Evolutionary conservation across 257 asterid species (phyloP).

Genomic region (Plantago major): DNA sequence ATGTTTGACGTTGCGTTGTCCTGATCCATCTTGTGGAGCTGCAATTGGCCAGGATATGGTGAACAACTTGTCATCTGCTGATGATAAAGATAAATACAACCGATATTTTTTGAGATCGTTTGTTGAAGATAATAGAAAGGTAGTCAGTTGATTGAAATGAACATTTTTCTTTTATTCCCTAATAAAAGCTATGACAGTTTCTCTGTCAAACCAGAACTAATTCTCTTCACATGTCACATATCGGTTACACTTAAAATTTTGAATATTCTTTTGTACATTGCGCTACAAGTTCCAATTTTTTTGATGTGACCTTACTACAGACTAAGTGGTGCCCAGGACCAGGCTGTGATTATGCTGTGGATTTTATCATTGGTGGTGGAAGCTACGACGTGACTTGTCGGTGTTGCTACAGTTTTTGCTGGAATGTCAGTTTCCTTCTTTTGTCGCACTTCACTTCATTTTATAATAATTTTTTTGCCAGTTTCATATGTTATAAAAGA

Average conservation of each 20-base stretch:
- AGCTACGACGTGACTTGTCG: constrained; percentile 78
- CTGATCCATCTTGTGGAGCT: constrained; percentile 89
- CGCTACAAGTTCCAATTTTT: neutral
- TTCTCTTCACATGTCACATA: neutral
- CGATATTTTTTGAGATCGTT: constrained; percentile 80
- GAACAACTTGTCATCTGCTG: constrained; percentile 50
- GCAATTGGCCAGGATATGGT: constrained; percentile 88
- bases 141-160: constrained; percentile 27
- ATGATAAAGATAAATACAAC: constrained; percentile 55
- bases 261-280: too few species aligned
- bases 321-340: constrained; percentile 98
- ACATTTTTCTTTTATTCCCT: neutral
- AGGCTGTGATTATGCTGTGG: constrained; percentile 91
- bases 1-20: constrained; percentile 88
- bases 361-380: constrained; percentile 78
- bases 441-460: constrained; percentile 12
- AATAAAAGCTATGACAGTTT: neutral
- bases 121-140: constrained; percentile 87
- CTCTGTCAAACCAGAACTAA: constrained; percentile 1
- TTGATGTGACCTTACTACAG: constrained; percentile 32
- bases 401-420: constrained; percentile 81
- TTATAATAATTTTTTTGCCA: constrained; percentile 5
- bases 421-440: constrained; percentile 62
- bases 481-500: constrained; percentile 7
- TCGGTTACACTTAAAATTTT: neutral